Evolutionary conservation across 768 basidiomycete species (phyloP).

Genomic region (Russula earlei): DNA sequence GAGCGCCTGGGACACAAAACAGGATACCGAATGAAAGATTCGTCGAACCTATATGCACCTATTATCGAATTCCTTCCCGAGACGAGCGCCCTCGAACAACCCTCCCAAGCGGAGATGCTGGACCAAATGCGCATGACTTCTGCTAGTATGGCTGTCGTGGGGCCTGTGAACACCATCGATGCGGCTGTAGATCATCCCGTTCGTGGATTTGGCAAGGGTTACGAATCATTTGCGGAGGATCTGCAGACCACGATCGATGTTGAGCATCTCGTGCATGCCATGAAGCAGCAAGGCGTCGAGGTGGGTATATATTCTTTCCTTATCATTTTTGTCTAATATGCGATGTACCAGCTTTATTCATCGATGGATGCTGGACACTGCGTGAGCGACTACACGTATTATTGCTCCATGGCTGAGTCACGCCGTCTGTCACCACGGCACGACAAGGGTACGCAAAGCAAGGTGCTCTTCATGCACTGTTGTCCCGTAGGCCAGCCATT

Average conservation of each 20-base stretch:
- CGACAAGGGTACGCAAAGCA: slow-evolving; percentile 24
- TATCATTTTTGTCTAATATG: neutral
- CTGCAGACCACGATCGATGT: slow-evolving; percentile 47
- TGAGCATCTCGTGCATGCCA: slow-evolving; percentile 40
- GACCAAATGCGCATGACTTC: slow-evolving; percentile 27
- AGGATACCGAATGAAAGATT: slow-evolving; percentile 65
- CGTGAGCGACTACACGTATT: slow-evolving; percentile 67
- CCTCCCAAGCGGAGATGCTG: slow-evolving; percentile 32
- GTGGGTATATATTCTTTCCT: slow-evolving; percentile 26
- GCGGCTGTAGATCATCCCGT: slow-evolving; percentile 10
- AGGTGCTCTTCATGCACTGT: slow-evolving; percentile 63
- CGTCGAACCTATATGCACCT: slow-evolving; percentile 47
- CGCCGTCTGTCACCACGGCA: slow-evolving; percentile 29
- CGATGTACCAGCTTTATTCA: slow-evolving; percentile 45
- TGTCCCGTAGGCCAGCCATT: slow-evolving; percentile 59
- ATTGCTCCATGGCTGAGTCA: slow-evolving; percentile 62
- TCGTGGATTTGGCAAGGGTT: slow-evolving; percentile 30
- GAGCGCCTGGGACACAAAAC: slow-evolving; percentile 57
- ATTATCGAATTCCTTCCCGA: slow-evolving; percentile 25
- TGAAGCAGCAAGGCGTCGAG: slow-evolving; percentile 40
- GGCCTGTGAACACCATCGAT: slow-evolving; percentile 3
- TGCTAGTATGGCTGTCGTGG: slow-evolving; percentile 6
- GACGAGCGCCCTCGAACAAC: slow-evolving; percentile 10
- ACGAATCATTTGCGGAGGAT: slow-evolving; percentile 43
- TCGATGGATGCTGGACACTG: slow-evolving; percentile 73